Evolutionary conservation across 169 alveolate genomes (phyloP), one percentile per base, ranked within the genome.

Genomic region (Eimeria necatrix): DNA sequence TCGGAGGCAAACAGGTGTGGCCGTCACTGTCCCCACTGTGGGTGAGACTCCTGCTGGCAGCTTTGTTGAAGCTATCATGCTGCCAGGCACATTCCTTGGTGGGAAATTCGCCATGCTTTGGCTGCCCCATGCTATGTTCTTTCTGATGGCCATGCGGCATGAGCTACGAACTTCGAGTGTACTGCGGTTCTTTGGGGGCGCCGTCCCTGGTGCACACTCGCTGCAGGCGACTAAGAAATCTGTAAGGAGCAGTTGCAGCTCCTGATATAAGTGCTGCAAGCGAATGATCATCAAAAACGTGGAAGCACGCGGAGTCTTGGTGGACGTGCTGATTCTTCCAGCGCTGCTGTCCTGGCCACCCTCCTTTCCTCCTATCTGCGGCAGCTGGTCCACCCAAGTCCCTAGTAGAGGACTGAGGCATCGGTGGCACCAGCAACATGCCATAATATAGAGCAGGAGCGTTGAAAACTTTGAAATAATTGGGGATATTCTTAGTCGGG

Each of bases 1-100:
- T 2, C 20, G 52, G 26, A 20, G 74, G 4, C 46, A 32, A 1
- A 32, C 26, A 64, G 74, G 4, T 71, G 52, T 9, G 8, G 24
- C 24, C 24, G 52, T 10, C 24, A 48, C 20, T 71, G 83, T 48
- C 24, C 24, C 53, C 24, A 9, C 51, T 71, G 18, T n/a, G 10
- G 83, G 51, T 71, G 83, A 7, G 20, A 48, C 51, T 71, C n/a
- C 83, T 71, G 83, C 83, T 71, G 48, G 51, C 24, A 48, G 4
- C 24, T 32, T 9, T 71, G 83, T 10, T 71, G 48, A n/a, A 4
- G 83, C 51, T 71, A 14, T 10, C 24, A 48, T 48, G 14, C 51
- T 7, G 22, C 18, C 52, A 4, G 22, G 10, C 24, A 32, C 74
- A 32, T 32, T 18, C 22, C 22, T 20, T 14, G 74, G 74, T 20